Evolutionary conservation across 768 basidiomycete genomes (phyloP).

Genomic region (Suillus lakei): DNA sequence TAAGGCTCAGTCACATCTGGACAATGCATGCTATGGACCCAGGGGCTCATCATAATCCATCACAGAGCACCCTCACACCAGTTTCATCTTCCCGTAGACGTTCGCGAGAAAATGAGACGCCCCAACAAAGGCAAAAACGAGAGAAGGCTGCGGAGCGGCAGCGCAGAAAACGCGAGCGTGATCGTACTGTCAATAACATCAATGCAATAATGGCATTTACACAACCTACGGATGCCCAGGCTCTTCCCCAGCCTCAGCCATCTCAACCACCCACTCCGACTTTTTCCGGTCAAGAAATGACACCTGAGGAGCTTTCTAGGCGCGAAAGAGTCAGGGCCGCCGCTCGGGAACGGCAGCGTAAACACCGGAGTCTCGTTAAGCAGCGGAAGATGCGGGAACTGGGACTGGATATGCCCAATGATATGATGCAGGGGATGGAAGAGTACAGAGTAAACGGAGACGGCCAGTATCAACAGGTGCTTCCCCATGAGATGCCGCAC

Average conservation of each 20-base stretch:
- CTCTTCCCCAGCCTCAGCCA: constrained; percentile 38
- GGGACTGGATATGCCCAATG: constrained; percentile 83
- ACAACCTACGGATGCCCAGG: constrained; percentile 37
- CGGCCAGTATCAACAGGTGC: constrained; percentile 40
- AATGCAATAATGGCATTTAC: constrained; percentile 49
- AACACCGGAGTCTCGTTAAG: constrained; percentile 80
- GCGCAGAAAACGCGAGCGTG: constrained; percentile 80
- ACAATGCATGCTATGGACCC: constrained; percentile 40
- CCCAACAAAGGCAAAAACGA: constrained; percentile 73
- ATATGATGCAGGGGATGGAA: constrained; percentile 66
- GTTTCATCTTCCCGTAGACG: constrained; percentile 53
- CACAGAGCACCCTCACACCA: constrained; percentile 36
- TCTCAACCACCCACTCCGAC: constrained; percentile 27
- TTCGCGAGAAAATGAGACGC: constrained; percentile 74
- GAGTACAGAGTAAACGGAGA: constrained; percentile 63
- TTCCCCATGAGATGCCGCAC: constrained; percentile 41
- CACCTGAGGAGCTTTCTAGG: constrained; percentile 68
- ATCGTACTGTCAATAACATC: constrained; percentile 47
- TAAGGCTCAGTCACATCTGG: constrained; percentile 14
- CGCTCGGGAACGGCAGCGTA: constrained; percentile 81
- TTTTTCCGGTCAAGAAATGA: constrained; percentile 43
- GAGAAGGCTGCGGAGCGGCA: constrained; percentile 90
- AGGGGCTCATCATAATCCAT: constrained; percentile 36
- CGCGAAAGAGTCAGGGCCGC: constrained; percentile 76
- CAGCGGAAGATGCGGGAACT: constrained; percentile 81